Base-by-base conservation (phyloP, 2,329 filamentous ascomycete genomes). In the Phaeoacremonium minimum region DNA sequence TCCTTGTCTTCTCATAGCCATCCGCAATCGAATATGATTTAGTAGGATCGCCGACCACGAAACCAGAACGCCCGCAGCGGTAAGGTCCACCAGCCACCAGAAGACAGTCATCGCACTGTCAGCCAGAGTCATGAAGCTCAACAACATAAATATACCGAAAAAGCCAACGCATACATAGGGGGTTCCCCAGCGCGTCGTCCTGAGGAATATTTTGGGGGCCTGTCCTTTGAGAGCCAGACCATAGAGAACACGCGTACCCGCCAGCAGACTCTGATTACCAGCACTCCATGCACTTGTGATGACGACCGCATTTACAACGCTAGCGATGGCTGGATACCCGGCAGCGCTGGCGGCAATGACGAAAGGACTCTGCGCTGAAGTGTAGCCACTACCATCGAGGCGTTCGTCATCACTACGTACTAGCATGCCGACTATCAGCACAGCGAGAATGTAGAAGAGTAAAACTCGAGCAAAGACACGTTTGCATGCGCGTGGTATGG, bases 301-400 rank as follows among this genome's bases (percentile, higher is more conserved):
- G 47, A 90, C 81, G 17, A 89, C 69, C 22, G 83, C 85, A 55
- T 91, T 91, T 59, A 90, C 80, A 37, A 90, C 75, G 6, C 77
- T 79, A 0, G 83, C 81, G 5, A 89, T 73, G 6, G 73, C 80
- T 5, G 66, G 69, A 39, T 89, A 80, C 1, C 81, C 78, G 3
- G 84, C 85, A 18, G 77, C 73, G 9, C 73, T 69, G 26, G 83
- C 79, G 14, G 84, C 85, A 44, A 89, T 85, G 41, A 90, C 84
- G 49, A 82, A 87, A 9, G 81, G 83, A 53, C 58, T 64, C 51
- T 73, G 65, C 2, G 70, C 69, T 4, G 73, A 68, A 15, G 56
- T 64, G 20, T 66, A 69, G 19, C 58, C 64, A n/a, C 56, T 54
- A 32, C 64, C 51, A 47, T 67, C 55, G 22, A 83, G 64, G 12